Base-by-base conservation (phyloP, 192 early-diverging fungal genomes). In the Podila horticola region DNA sequence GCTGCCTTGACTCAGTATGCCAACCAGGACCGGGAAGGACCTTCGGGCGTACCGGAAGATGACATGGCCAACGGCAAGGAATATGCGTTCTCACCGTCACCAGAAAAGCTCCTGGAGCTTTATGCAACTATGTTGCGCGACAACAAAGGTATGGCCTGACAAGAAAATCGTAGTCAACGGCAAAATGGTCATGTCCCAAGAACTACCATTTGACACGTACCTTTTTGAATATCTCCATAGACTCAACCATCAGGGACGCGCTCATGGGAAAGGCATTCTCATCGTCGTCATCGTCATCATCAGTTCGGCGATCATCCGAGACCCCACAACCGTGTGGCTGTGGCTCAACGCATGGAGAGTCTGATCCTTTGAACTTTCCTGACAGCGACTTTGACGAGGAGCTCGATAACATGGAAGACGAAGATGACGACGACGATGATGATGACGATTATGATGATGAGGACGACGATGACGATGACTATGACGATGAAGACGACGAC, bases 101-200 rank as follows among this genome's bases (percentile, higher is more conserved):
- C 59, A 41, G 66, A 81, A 48, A 64, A 67, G 36, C 48, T 81
- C 17, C 72, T 72, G 48, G 77, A 73, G 31, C 57, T 81, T 24
- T 81, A 81, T 30, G 66, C 65, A 7, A 62, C 28, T 2, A 55
- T 81, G n/a, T 36, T 73, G 4, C 65, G 55, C n/a, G 76, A 79
- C 34, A 68, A 64, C 49, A 57, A 79, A 55, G 76, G 76, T 79
- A 58, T 62, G 15, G 19, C 41, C 13, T 5, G 10, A 12, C 38
- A 12, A 41, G 2, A 17, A 17, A 15, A 45, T 45, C 34, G 6
- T 17, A 45, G 15, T 45, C 15, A 4, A 45, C 3, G 15, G 41
- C 13, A 17, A 15, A 3, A 13, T 0, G 5, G 15, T 17, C 34
- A 11, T 45, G 0, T 45, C 41, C 15, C 1, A 45, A 45, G 41